Evolutionary conservation across 257 asterid genomes (phyloP).

Genomic region (Eucommia ulmoides): DNA sequence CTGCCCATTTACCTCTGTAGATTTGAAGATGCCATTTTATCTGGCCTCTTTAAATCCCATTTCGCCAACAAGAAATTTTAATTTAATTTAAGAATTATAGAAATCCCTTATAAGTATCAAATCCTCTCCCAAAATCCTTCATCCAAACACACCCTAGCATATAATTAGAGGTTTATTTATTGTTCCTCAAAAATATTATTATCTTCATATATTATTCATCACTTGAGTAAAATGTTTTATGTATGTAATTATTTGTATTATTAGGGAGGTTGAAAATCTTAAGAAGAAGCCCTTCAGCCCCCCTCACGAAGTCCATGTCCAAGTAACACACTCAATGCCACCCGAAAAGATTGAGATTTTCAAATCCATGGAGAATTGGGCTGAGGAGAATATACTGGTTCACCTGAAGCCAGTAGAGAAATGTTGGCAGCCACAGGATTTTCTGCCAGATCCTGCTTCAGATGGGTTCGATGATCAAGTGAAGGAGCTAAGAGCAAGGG

Average conservation of each 20-base stretch:
- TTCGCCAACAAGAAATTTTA: too few relatives aligned
- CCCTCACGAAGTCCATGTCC: background rate
- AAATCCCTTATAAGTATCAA: too few relatives aligned
- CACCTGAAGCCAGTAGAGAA: constrained; percentile 2
- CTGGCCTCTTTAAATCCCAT: too few relatives aligned
- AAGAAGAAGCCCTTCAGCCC: constrained; percentile 1
- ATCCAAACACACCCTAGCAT: too few relatives aligned
- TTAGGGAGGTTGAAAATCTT: background rate
- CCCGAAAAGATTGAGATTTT: constrained; percentile 1
- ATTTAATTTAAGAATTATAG: too few relatives aligned
- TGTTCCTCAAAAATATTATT: too few relatives aligned
- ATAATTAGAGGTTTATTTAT: too few relatives aligned
- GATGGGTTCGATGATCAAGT: background rate
- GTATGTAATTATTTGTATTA: background rate
- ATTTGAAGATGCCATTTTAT: too few relatives aligned
- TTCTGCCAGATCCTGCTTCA: background rate
- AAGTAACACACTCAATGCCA: background rate
- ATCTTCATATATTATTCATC: too few relatives aligned
- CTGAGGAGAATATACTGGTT: background rate
- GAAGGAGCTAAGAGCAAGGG: background rate
- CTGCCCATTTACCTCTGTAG: too few relatives aligned
- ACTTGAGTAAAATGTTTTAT: too few relatives aligned
- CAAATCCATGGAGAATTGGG: constrained; percentile 1
- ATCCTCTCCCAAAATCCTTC: too few relatives aligned
- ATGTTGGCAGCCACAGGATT: constrained; percentile 2